These are phyloP conservation scores for Symbiodinium pilosum DNA, from an alignment of 73 alveolate species.

Conservation along the genomic window DNA sequence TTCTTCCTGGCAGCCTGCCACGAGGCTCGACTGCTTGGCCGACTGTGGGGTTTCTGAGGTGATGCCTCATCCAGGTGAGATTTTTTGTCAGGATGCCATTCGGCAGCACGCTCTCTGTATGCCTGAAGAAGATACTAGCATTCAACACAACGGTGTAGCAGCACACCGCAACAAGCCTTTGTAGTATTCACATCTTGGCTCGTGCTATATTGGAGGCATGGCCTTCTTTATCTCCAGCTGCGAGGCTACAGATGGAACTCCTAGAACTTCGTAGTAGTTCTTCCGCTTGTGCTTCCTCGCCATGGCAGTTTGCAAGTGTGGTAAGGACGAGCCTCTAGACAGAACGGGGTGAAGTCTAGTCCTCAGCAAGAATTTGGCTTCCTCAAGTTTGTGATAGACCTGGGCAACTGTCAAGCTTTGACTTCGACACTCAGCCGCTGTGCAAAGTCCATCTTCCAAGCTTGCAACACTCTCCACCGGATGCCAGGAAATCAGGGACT, in stretches of 20 bases:
- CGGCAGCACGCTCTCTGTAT: slow-evolving; percentile 97
- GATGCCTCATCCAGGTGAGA: slow-evolving; percentile 96
- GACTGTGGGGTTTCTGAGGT: too few species aligned
- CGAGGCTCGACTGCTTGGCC: not conserved
- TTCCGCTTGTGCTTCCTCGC: slow-evolving; percentile 97
- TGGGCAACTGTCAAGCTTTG: not conserved
- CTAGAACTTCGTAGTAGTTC: slow-evolving; percentile 98
- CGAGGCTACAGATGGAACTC: slow-evolving; percentile 96
- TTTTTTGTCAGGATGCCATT: slow-evolving; percentile 98
- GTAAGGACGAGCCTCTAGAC: not conserved
- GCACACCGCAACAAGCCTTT: not conserved
- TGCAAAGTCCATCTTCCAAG: not conserved
- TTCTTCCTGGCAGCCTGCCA: slow-evolving; percentile 26
- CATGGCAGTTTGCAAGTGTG: not conserved
- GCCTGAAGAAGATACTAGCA: slow-evolving; percentile 88
- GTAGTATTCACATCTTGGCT: too few species aligned
- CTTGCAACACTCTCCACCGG: slow-evolving; percentile 23
- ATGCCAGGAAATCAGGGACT: slow-evolving; percentile 89
- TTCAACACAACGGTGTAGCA: not conserved
- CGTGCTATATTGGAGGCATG: not conserved
- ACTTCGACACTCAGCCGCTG: not conserved
- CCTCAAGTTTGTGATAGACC: slow-evolving; percentile 96
- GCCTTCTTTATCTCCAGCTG: slow-evolving; percentile 97
- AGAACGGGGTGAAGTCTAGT: not conserved
- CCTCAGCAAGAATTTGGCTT: slow-evolving; percentile 97